Evolutionary conservation across 1,139 yeast genomes (phyloP), one percentile per base, ranked within the genome.

Genomic region (Geotrichum reessii): DNA sequence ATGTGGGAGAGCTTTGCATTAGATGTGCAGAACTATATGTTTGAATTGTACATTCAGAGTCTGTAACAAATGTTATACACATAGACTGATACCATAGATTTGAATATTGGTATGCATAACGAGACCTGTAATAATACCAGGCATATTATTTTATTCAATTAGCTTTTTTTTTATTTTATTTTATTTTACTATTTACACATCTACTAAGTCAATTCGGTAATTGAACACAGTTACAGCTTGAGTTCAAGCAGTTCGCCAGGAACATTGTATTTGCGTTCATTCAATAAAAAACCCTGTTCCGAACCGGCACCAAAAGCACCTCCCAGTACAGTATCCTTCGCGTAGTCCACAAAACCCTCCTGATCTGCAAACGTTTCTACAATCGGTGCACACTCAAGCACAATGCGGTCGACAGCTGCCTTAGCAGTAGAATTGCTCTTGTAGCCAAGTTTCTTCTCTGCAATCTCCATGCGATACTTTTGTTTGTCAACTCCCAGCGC

Each of bases 221-320:
- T n/a, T n/a, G n/a, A n/a, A n/a, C 40, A 14, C 17, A 33, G 40
- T 11, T 33, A 33, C 17, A 33, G 40, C 40, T 33, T 33, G 40
- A 33, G 40, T 33, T 33, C 40, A 14, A 33, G 6, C 19, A 69
- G 50, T 50, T 73, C 76, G 22, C 71, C 70, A 0, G 64, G 68
- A 14, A 73, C 69, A 1, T 67, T 55, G 56, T 71, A 73, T 63
- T 72, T 72, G 53, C 62, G 53, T 42, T 67, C 73, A 51, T 67
- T 65, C 1, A 71, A 55, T 31, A 71, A 57, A 56, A 70, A 71
- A 6, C 75, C 76, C 4, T 60, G 63, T 56, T 73, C 76, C 3
- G 72, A 65, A 0, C 74, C 73, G 21, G 67, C 57, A 2, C 74
- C 73, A 58, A 73, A 71, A 46, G 67, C 63, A 25, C 64, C 60